Base-by-base conservation (phyloP, 768 basidiomycete genomes). In the Lactarius akahatsu region DNA sequence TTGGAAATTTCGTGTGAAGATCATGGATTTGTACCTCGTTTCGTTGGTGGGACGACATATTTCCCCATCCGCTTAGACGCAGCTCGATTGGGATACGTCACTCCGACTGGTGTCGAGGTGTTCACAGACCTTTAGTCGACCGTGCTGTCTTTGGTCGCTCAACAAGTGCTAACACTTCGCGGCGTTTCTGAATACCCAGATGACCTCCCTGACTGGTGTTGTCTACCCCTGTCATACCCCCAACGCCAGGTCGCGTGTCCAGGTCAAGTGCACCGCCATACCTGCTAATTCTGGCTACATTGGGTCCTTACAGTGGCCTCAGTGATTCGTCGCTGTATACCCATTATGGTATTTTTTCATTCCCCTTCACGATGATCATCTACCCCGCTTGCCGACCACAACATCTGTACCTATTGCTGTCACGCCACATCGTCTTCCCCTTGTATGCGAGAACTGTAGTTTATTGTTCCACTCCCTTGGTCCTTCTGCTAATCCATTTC, bases 11-110 rank as follows among this genome's bases (percentile, higher is more conserved):
- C 0, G 36, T 20, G 16, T 2, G 18, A 45, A 63, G 52, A 23
- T n/a, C 62, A 63, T 6, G 26, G 4, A 8, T 67, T 63, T 40
- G 13, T n/a, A 23, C 62, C 66, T 30, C 62, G 62, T 10, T 55
- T 18, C 6, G 28, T 67, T 32, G 66, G 66, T 16, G 66, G 66
- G 58, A 67, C 66, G 18, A 67, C 66, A 0, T 67, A 67, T 52
- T 67, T 67, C 16, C 66, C 66, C 2, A 63, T 67, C 57, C 66
- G 52, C 32, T 36, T 67, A 20, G 66, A 41, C 32, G 20, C n/a
- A 1, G 34, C 32, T 4, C 62, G 52, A 38, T 7, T 63, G 32
- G 66, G 66, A 55, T 67, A 56, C 54, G 52, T 67, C 20, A 67
- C 66, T 9, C 66, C 47, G 18, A 38, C 20, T 7, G 66, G 66